Base-by-base conservation (phyloP, 768 basidiomycete genomes). In the Suillus placidus region DNA sequence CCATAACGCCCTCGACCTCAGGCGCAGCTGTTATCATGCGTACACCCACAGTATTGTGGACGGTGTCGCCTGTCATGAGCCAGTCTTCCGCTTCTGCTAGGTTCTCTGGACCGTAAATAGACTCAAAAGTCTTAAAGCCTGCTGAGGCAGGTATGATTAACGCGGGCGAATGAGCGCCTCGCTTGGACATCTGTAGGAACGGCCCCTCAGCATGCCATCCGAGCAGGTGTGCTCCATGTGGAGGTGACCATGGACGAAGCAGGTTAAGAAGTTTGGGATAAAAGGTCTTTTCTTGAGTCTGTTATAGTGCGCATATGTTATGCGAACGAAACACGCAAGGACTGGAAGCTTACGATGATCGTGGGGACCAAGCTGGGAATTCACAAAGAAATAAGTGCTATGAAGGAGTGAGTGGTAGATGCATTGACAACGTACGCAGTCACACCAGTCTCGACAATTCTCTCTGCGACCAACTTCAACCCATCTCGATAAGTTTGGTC, bases 171-270 rank as follows among this genome's bases (percentile, higher is more conserved):
- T 97, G 95, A 2, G 92, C 93, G 3, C 95, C 95, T 52, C 91
- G 88, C 74, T 94, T 94, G n/a, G 84, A 83, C 47, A 87, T 78
- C 63, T 93, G 89, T 51, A 95, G 83, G 80, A 95, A 96, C 0
- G 95, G 94, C 0, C 95, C 95, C 77, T 97, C 95, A 34, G 86
- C 92, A 69, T 97, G 95, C 90, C 92, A 96, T 34, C 95, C 95
- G 14, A 96, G 84, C 4, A 94, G 76, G 40, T 85, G 88, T 0
- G 94, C 93, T 12, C 89, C 90, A 12, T 69, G 80, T 0, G 85
- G 80, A 16, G 86, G 84, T 16, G 87, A 85, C 71, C 87, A 87
- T 1, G 93, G 92, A 42, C 84, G 84, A 34, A 95, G 82, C 20
- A 93, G 82, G 64, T 81, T 79, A 1, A 94, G 80, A 35, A 94